Evolutionary conservation across 441 rosid species (phyloP).

Genomic region (Syzygium syzygioides): DNA sequence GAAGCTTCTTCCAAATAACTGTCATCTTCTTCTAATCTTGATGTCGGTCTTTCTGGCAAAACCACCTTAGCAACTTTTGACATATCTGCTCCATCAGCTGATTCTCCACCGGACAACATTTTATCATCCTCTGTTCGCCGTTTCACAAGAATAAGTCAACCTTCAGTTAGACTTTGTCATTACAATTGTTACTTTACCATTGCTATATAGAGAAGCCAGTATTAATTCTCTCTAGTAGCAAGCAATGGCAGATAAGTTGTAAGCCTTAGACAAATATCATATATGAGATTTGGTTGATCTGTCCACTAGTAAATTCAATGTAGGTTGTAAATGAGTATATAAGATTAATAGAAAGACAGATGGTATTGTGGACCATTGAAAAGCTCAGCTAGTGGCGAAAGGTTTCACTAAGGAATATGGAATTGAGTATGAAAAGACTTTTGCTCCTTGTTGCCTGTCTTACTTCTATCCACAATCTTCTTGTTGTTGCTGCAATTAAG

Average conservation of each 20-base stretch:
- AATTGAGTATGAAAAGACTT: background rate
- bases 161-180: background rate
- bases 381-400: background rate
- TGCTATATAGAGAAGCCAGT: background rate
- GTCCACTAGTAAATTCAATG: background rate
- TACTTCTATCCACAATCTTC: background rate
- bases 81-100: background rate
- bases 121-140: background rate
- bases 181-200: background rate
- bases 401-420: background rate
- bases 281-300: background rate
- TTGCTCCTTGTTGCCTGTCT: accelerated
- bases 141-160: background rate
- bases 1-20: background rate
- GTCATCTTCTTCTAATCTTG: background rate
- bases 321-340: background rate
- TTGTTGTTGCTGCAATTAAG: accelerated
- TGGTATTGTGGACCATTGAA: background rate
- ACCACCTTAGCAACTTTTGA: background rate
- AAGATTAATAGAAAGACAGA: background rate
- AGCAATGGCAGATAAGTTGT: background rate
- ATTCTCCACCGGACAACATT: background rate
- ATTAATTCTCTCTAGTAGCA: background rate
- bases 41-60: background rate
- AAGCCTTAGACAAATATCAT: background rate